Conservation (phyloP, 352 stramenopile genomes). For the Pythium coloratum region DNA sequence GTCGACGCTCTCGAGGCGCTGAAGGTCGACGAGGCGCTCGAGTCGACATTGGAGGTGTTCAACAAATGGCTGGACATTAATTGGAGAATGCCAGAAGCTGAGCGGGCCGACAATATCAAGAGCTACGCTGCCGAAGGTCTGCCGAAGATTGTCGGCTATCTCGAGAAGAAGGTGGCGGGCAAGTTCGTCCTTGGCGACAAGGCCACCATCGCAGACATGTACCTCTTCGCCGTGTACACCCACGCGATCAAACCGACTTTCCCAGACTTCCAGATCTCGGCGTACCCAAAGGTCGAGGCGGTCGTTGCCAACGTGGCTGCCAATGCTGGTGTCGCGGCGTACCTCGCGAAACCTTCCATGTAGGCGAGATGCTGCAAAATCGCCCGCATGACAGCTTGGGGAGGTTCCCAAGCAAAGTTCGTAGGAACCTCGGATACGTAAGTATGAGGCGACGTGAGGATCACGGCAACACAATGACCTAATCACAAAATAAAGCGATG, state of each 20-base stretch:
- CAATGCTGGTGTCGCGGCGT: conserved; percentile 39
- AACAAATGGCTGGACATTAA: conserved; percentile 40
- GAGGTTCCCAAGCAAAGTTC: too few species aligned
- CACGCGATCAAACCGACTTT: conserved; percentile 42
- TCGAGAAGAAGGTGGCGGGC: conserved; percentile 42
- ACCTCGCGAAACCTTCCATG: conserved; percentile 41
- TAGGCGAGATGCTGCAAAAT: too few species aligned
- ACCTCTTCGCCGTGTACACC: conserved; percentile 47
- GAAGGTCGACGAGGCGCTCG: conserved; percentile 29
- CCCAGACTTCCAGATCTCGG: conserved; percentile 31
- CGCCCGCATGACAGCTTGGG: too few species aligned
- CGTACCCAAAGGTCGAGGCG: conserved; percentile 46
- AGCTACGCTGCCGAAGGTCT: conserved; percentile 41
- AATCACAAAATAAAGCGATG: too few species aligned
- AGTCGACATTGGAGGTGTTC: conserved; percentile 46
- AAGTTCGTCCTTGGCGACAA: conserved; percentile 55
- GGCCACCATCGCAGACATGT: conserved; percentile 47
- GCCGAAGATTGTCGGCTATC: conserved; percentile 34
- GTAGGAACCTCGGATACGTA: too few species aligned
- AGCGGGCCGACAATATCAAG: conserved; percentile 48
- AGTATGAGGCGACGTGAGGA: too few species aligned
- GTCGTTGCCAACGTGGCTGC: conserved; percentile 37
- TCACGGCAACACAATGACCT: too few species aligned
- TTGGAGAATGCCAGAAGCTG: conserved; percentile 31
- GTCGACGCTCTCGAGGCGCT: neutral